Evolutionary conservation across 2,329 filamentous ascomycete species (phyloP), one percentile per base, ranked within the genome.

Genomic region (Beauveria rudraprayagi): DNA sequence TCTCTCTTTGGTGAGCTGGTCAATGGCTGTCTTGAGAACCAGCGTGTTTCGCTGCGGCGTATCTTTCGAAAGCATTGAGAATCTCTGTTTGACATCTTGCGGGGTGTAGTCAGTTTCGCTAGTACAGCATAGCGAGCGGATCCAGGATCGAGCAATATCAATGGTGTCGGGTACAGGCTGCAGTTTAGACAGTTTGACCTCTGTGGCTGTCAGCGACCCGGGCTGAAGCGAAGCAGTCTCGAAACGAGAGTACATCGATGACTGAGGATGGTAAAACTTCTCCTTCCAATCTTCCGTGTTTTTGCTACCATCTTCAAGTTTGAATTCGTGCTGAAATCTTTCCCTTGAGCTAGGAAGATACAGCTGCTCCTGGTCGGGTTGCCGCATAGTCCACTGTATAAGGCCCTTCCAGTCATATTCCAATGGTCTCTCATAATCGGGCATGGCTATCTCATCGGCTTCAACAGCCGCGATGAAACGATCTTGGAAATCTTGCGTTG

Each of bases 321-420:
- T 67, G 65, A 77, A 82, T 6, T 72, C 67, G 16, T 75, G 65
- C 3, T 80, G 71, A 2, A 88, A 70, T n/a, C 71, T 70, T 14
- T 71, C 66, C 50, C 78, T 75, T 1, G 77, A 77, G 3, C 70
- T 68, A 1, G 84, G 84, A 2, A 87, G 76, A 24, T 77, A 70
- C 40, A 80, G 67, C 0, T 76, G 76, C 59, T 79, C 75, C 34
- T 77, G 72, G 0, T 74, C 74, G 26, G 78, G 73, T 4, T 83
- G 81, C 24, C 79, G 76, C 64, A 84, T 75, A 1, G 86, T 81
- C 90, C 90, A 93, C 41, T 80, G 77, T 52, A 92, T 80, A 6
- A 92, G 72, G 5, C 70, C 72, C 10, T 77, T 73, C 88, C 90
- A 92, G 68, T 92, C 86, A 62, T 90, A 91, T 1, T 80, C 78